These are phyloP conservation scores for Didymella arachidicola DNA, from an alignment of 2,329 filamentous ascomycete genomes.

Conservation along the genomic window DNA sequence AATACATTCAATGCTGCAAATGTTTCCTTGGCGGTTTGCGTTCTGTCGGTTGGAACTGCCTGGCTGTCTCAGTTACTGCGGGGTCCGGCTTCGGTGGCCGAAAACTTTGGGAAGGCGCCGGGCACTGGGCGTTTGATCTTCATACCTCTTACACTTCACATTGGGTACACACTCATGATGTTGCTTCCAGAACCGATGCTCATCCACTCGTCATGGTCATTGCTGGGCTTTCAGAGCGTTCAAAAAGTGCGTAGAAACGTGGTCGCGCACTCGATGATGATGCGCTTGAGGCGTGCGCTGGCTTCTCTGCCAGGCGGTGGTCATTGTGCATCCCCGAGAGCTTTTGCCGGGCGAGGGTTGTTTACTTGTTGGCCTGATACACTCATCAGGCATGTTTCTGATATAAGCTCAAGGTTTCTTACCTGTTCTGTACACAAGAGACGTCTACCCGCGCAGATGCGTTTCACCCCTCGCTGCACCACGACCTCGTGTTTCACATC, in stretches of 20 bases:
- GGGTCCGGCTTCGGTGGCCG: slow-evolving; percentile 9
- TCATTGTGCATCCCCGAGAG: not conserved
- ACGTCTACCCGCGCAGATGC: slow-evolving; percentile 20
- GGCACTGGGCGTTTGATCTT: slow-evolving; percentile 16
- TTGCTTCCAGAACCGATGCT: no score
- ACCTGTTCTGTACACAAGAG: slow-evolving; percentile 12
- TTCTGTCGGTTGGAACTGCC: slow-evolving; percentile 3
- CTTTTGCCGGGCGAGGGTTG: not conserved
- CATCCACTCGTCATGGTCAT: not conserved
- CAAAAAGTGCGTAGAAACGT: not conserved
- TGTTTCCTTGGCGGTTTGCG: not conserved
- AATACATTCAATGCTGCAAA: not conserved
- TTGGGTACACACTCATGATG: slow-evolving; percentile 1
- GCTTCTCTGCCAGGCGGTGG: not conserved
- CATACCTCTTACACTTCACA: slow-evolving; percentile 15
- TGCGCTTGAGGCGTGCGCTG: not conserved
- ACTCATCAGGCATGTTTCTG: slow-evolving; percentile 21
- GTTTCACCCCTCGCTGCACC: slow-evolving; percentile 38
- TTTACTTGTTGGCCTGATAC: slow-evolving; percentile 10
- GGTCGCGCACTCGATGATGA: not conserved
- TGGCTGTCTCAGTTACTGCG: not conserved
- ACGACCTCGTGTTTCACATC: slow-evolving; percentile 34
- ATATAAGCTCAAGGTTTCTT: slow-evolving; percentile 10
- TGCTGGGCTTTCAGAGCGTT: no score
- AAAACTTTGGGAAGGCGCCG: slow-evolving; percentile 1